These are phyloP conservation scores for Gracilaria gracilis DNA, from an alignment of 23 red algal genomes.

Conservation along the genomic window DNA sequence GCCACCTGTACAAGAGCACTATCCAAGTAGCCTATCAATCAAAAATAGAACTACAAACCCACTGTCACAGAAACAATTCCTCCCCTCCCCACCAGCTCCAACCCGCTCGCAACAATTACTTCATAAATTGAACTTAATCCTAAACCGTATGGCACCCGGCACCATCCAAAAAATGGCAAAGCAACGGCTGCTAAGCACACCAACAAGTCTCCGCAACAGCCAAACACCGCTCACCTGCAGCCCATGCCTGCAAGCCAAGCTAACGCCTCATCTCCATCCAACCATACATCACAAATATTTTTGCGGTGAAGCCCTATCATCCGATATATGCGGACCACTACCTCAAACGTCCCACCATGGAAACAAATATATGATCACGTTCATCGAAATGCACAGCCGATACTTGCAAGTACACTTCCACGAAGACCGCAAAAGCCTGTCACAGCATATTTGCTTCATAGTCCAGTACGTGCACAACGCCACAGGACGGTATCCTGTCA, in stretches of 20 bases:
- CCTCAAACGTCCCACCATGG: background rate
- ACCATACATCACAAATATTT: too few relatives aligned
- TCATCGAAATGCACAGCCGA: background rate
- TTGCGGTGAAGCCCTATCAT: too few relatives aligned
- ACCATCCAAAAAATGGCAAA: background rate
- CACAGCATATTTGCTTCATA: background rate
- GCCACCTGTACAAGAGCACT: too few relatives aligned
- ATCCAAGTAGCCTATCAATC: too few relatives aligned
- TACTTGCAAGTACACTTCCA: background rate
- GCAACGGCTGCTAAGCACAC: background rate
- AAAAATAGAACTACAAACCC: too few relatives aligned
- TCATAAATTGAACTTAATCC: background rate
- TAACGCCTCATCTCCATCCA: too few relatives aligned
- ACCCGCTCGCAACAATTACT: too few relatives aligned
- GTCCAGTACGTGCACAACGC: background rate
- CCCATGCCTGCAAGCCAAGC: background rate
- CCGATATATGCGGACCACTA: too few relatives aligned
- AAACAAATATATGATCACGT: conserved; percentile 1
- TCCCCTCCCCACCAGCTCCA: too few relatives aligned
- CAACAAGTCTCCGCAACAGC: background rate
- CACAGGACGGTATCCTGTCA: background rate
- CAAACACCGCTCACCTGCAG: background rate
- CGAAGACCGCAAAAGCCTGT: background rate
- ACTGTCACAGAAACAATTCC: too few relatives aligned
- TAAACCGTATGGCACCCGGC: background rate